These are phyloP conservation scores for Xylaria intraflava DNA, from an alignment of 495 filamentous ascomycete genomes.

Conservation along the genomic window DNA sequence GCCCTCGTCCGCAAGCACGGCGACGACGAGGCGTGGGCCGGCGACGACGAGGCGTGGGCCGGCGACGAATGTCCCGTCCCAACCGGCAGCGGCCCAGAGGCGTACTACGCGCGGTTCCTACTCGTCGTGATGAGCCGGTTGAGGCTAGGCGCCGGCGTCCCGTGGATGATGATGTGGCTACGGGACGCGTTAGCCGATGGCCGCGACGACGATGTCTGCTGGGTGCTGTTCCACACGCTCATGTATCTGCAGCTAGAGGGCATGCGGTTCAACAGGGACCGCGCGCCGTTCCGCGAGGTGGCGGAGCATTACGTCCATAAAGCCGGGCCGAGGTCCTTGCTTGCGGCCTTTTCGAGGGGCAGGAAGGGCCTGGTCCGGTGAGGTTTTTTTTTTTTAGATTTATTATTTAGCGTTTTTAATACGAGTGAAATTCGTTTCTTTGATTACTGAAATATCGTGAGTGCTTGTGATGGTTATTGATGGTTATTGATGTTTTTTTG, in stretches of 20 bases:
- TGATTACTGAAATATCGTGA: too few species aligned
- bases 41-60: background rate
- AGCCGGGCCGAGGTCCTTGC: background rate
- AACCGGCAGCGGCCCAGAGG: background rate
- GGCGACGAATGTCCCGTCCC: constrained; percentile 2
- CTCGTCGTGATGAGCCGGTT: constrained; percentile 3
- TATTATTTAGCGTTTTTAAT: too few species aligned
- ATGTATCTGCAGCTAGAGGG: constrained; percentile 22
- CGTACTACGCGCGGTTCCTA: constrained; percentile 18
- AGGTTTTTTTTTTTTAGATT: too few species aligned
- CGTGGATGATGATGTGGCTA: constrained; percentile 13
- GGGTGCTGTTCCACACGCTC: constrained; percentile 19
- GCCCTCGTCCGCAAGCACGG: background rate
- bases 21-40: background rate
- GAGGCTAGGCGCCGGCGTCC: background rate
- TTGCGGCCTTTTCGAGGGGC: background rate
- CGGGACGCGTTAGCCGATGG: background rate
- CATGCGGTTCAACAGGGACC: constrained; percentile 8
- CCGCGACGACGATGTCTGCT: constrained; percentile 6
- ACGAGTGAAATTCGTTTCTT: too few species aligned
- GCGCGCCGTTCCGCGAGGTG: background rate
- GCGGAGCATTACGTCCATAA: background rate
- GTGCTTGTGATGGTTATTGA: too few species aligned
- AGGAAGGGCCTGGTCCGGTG: background rate
- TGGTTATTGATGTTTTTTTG: too few species aligned